A percentile compares a stretch with the other conserved stretches of the same genome.
Conservation (phyloP, 805 yeast genomes). For the Teunomyces cretensis region DNA sequence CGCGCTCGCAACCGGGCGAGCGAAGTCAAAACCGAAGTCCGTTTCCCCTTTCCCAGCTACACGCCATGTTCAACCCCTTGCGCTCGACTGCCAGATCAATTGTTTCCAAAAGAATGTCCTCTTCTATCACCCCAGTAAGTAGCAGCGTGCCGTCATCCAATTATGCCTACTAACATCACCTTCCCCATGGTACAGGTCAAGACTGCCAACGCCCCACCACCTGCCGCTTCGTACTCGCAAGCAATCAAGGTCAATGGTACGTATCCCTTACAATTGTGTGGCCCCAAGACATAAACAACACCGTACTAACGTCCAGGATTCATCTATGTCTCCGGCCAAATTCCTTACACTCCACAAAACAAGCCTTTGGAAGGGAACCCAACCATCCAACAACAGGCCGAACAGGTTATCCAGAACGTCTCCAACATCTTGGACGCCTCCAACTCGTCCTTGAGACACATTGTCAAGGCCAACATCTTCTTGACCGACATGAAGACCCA, state of each 20-base stretch:
- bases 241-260: conserved; percentile 81
- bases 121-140: conserved; percentile 34
- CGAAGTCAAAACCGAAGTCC: conserved; percentile 1
- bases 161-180: background rate
- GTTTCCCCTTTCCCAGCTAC: background rate
- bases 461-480: conserved; percentile 87
- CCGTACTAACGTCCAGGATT: conserved; percentile 51
- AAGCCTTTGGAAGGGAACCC: conserved; percentile 69
- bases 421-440: conserved; percentile 76
- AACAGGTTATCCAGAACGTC: conserved; percentile 68
- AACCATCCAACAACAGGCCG: conserved; percentile 72
- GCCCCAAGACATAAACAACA: no score
- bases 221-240: conserved; percentile 96
- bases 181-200: conserved; percentile 41
- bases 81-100: conserved; percentile 17
- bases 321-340: conserved; percentile 92
- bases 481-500: conserved; percentile 80
- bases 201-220: conserved; percentile 85
- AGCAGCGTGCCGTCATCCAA: background rate
- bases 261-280: conserved; percentile 1
- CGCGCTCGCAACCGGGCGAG: background rate
- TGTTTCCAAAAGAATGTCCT: conserved; percentile 24
- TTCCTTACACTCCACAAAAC: conserved; percentile 83
- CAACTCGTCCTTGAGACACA: conserved; percentile 77
- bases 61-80: background rate